Evolutionary conservation across 1,284 basidiomycete genomes (phyloP).

Genomic region (Fomitopsis palustris): DNA sequence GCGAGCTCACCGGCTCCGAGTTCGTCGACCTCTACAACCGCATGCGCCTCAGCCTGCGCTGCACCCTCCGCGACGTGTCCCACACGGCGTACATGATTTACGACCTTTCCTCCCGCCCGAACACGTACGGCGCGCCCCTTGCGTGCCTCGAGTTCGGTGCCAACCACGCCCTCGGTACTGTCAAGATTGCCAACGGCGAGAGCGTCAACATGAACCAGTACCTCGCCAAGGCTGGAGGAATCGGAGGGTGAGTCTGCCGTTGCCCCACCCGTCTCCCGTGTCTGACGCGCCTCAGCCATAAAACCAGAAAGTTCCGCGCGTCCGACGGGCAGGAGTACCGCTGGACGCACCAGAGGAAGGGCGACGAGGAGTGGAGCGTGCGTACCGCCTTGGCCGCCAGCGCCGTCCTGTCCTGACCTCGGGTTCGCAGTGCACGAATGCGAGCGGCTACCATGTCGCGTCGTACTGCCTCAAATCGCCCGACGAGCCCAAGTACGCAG

Average conservation of each 20-base stretch:
- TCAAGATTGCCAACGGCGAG: conserved; percentile 38
- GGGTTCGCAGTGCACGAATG: conserved; percentile 49
- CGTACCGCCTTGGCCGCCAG: conserved; percentile 18
- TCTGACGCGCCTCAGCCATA: conserved; percentile 24
- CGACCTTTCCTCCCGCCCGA: conserved; percentile 29
- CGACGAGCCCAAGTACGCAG: conserved; percentile 49
- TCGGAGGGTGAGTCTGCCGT: conserved; percentile 34
- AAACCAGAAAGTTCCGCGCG: conserved; percentile 48
- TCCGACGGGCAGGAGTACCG: conserved; percentile 56
- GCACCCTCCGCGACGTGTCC: conserved; percentile 38
- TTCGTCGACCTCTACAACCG: conserved; percentile 63
- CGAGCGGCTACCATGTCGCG: conserved; percentile 47
- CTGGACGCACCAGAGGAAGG: conserved; percentile 47
- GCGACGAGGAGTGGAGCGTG: conserved; percentile 60
- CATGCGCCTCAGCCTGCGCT: conserved; percentile 45
- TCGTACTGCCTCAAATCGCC: conserved; percentile 54
- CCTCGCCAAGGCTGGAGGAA: conserved; percentile 37
- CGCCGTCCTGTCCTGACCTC: background rate
- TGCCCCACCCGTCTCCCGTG: background rate
- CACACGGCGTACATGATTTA: conserved; percentile 52
- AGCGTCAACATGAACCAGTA: conserved; percentile 49
- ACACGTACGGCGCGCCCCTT: conserved; percentile 33
- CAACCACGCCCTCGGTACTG: conserved; percentile 45
- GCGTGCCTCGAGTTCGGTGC: conserved; percentile 49
- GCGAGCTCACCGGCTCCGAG: conserved; percentile 46